These are phyloP conservation scores for Malassezia cuniculi DNA, from an alignment of 1,284 basidiomycete species.

Conservation along the genomic window DNA sequence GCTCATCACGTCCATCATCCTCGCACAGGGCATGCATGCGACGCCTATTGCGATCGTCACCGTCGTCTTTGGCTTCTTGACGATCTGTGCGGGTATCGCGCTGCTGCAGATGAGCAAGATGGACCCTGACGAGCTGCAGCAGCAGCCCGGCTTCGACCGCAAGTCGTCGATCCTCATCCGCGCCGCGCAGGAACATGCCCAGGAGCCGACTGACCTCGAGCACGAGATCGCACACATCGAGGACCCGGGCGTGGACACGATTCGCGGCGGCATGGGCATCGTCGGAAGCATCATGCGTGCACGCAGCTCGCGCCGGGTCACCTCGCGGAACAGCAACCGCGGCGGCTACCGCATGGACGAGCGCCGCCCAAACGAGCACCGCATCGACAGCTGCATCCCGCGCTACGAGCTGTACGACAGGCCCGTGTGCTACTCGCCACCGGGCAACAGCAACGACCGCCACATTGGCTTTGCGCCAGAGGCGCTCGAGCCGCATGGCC, in stretches of 20 bases:
- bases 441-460: background rate
- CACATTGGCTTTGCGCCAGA: constrained; percentile 22
- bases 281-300: constrained; percentile 42
- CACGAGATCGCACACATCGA: constrained; percentile 21
- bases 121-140: constrained; percentile 36
- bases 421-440: constrained; percentile 18
- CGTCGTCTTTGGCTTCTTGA: constrained; percentile 72
- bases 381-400: constrained; percentile 16
- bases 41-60: constrained; percentile 55
- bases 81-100: constrained; percentile 71
- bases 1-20: constrained; percentile 50
- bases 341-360: constrained; percentile 19
- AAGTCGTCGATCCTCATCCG: constrained; percentile 36
- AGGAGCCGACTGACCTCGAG: constrained; percentile 15
- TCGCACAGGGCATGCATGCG: constrained; percentile 80
- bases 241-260: constrained; percentile 42
- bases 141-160: constrained; percentile 34
- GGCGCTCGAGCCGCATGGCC: constrained; percentile 22
- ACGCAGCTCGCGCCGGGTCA: constrained; percentile 27
- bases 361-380: constrained; percentile 14
- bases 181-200: constrained; percentile 25
- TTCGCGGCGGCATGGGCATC: constrained; percentile 41
- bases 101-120: constrained; percentile 88
- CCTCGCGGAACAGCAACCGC: constrained; percentile 24
- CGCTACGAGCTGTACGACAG: constrained; percentile 37